Evolutionary conservation across 176 grass and related monocot species (phyloP).

Genomic region (Zea mays): DNA sequence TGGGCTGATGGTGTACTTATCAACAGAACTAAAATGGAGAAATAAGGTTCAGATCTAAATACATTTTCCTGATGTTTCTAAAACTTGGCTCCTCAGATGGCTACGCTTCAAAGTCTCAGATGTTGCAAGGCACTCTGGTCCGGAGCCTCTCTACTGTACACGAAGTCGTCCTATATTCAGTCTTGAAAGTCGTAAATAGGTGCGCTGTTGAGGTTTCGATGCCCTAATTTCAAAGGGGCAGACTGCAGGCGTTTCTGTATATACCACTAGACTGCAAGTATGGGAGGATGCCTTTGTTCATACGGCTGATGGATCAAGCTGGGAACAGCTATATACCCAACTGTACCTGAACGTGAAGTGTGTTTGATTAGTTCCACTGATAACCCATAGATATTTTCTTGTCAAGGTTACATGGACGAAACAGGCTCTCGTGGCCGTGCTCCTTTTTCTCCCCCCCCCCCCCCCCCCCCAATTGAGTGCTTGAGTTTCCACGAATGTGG

Average conservation of each 20-base stretch:
- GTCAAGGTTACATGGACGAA: conserved; percentile 17
- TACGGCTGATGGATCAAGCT: background rate
- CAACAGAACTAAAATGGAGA: conserved; percentile 45
- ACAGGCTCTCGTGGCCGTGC: background rate
- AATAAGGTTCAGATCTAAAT: conserved; percentile 32
- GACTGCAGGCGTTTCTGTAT: conserved; percentile 9
- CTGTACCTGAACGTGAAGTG: conserved; percentile 15
- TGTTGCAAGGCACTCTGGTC: conserved; percentile 6
- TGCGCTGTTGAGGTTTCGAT: background rate
- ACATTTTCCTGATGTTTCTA: background rate
- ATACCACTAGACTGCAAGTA: conserved; percentile 12
- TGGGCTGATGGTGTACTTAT: conserved; percentile 76
- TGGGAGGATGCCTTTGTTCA: conserved; percentile 4
- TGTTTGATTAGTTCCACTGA: background rate
- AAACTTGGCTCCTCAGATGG: background rate
- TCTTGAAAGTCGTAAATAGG: conserved; percentile 12
- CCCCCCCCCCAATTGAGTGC: background rate
- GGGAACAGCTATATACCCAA: background rate
- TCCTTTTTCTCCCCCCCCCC: background rate
- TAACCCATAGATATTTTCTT: conserved; percentile 17
- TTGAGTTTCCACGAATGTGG: conserved; percentile 9
- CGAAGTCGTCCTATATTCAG: background rate
- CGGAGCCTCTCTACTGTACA: conserved; percentile 7
- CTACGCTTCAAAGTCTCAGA: conserved; percentile 1
- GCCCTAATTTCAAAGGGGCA: background rate